Evolutionary conservation across 306 rosid genomes (phyloP), one percentile per base, ranked within the genome.

Genomic region (Inga laurina): DNA sequence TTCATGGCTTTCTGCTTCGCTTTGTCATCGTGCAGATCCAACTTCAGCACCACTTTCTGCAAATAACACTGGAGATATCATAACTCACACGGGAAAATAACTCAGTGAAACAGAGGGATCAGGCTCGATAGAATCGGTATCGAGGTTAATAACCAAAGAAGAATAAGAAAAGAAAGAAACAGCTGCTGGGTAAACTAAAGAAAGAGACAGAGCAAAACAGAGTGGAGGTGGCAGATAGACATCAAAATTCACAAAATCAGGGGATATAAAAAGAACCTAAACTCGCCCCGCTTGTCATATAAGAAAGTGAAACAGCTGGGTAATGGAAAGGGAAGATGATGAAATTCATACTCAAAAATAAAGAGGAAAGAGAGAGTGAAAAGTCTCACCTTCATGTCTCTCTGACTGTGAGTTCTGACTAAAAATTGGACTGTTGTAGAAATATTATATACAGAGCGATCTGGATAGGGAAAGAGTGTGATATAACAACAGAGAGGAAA

Each of bases 1-100:
- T 86, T 90, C 82, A 92, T 41, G 68, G 94, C 97, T 86, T 89
- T 92, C 72, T 83, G 87, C 85, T 92, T 92, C 16, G 80, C 89
- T 72, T 69, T 92, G 68, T 87, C 92, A 82, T 89, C 92, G 39
- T 89, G 90, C 62, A 92, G 75, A 57, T 86, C 83, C 75, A 90
- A 34, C 79, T 92, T 92, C 82, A 92, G n/a, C 24, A 92, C 89
- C 65, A 92, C 86, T 75, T 90, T 90, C 92, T 90, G 91, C 83
- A 59, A 22, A 10, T 59, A 59, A 15, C 2, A 59, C 30, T n/a
- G 30, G 3, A 59, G 10, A 52, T 52, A 4, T 52, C 4, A 57
- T 30, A 54, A 27, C 6, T 39, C 37, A 16, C 27, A 18, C 9
- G 10, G n/a, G 22, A 9, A 81, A 3, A 16, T 32, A 13, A 19